Conservation (phyloP, 1,284 basidiomycete species). For the Stygiomarasmius scandens region DNA sequence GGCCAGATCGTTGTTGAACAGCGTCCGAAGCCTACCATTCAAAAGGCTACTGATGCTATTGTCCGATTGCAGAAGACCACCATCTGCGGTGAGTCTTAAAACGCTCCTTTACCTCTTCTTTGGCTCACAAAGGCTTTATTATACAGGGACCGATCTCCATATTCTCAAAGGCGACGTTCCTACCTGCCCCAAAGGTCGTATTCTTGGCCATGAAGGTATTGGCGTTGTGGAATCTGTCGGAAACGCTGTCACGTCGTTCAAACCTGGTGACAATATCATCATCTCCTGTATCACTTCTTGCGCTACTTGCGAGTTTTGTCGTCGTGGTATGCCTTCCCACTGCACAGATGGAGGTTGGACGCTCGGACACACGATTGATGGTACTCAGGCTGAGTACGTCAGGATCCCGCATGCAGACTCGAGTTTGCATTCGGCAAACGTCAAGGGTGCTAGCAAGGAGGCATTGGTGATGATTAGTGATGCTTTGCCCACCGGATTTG, state of each 20-base stretch:
- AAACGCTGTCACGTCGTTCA: slow-evolving; percentile 28
- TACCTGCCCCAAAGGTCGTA: slow-evolving; percentile 18
- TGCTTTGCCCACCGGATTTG: slow-evolving; percentile 26
- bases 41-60: neutral
- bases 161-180: slow-evolving; percentile 31
- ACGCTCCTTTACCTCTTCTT: neutral
- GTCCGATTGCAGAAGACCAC: neutral
- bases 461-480: slow-evolving; percentile 26
- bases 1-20: neutral
- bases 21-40: neutral
- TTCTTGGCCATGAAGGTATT: slow-evolving; percentile 40
- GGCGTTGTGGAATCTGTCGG: slow-evolving; percentile 34
- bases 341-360: slow-evolving; percentile 28
- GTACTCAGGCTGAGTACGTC: slow-evolving; percentile 29
- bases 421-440: neutral
- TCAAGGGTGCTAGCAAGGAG: slow-evolving; percentile 21
- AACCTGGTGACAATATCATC: slow-evolving; percentile 25
- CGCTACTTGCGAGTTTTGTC: slow-evolving; percentile 19
- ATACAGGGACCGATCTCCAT: slow-evolving; percentile 29
- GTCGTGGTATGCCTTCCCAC: slow-evolving; percentile 25
- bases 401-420: slow-evolving; percentile 25
- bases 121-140: neutral
- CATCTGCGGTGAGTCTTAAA: neutral
- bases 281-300: slow-evolving; percentile 12
- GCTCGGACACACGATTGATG: slow-evolving; percentile 29